phyloP scores from a whole-genome alignment of 1,284 basidiomycete genomes.

The Trichosporon coremiiforme region DNA sequence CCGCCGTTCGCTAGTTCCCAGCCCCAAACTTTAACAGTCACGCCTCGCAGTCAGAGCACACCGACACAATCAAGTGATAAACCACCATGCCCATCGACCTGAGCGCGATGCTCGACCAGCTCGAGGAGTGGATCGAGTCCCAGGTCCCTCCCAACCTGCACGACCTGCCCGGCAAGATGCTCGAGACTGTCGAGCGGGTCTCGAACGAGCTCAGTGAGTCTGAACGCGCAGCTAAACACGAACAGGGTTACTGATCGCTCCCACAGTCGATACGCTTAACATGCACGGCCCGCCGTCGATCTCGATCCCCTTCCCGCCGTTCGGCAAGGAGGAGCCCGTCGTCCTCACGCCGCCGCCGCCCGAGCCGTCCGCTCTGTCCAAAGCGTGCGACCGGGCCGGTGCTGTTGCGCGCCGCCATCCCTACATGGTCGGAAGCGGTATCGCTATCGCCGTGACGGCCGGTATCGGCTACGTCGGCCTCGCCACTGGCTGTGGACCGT shows the following conservation, averaged over 20 bases:
- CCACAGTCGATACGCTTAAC: conserved; percentile 52
- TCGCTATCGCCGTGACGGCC: conserved; percentile 40
- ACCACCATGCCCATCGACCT: conserved; percentile 46
- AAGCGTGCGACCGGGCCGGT: conserved; percentile 27
- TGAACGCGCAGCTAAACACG: neutral
- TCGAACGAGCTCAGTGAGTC: conserved; percentile 52
- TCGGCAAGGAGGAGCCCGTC: conserved; percentile 41
- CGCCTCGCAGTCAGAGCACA: neutral
- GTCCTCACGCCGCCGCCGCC: conserved; percentile 44
- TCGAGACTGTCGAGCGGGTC: conserved; percentile 53
- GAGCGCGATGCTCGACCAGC: conserved; percentile 48
- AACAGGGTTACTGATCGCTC: neutral
- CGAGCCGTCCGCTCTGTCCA: conserved; percentile 27
- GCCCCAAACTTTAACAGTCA: neutral
- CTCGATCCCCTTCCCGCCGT: conserved; percentile 54
- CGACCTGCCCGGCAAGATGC: conserved; percentile 51
- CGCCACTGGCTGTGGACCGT: conserved; percentile 27
- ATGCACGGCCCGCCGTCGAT: conserved; percentile 52
- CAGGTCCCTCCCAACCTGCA: conserved; percentile 52
- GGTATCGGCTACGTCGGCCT: conserved; percentile 41
- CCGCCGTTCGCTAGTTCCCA: neutral
- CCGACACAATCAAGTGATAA: neutral
- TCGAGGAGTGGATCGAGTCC: conserved; percentile 54
- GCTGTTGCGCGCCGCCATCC: conserved; percentile 29
- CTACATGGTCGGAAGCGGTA: conserved; percentile 30